Base-by-base conservation (phyloP, 2,329 filamentous ascomycete species). In the Trichoderma koningiopsis region DNA sequence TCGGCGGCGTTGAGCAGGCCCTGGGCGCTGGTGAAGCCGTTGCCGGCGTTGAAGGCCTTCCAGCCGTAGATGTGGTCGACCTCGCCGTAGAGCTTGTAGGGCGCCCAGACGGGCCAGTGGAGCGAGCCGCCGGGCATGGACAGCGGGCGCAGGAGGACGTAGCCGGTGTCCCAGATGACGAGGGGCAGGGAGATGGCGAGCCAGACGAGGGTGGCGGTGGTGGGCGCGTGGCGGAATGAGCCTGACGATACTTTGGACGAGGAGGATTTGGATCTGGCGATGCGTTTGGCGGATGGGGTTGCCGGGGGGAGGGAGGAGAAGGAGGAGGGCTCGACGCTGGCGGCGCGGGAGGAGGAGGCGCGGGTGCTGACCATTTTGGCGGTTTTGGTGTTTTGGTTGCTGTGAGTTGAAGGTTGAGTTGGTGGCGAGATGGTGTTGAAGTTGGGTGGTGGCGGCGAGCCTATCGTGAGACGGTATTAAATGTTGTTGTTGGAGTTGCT, bases 1-100 rank as follows among this genome's bases (percentile, higher is more conserved):
- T 96, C 92, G 66, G 92, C 73, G 7, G 87, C 78, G 76, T 95
- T 96, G 72, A 94, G 77, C 7, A 83, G 74, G 33, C 86, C 86
- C 83, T 97, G 93, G 47, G 93, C 92, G 53, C 85, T 87, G 0
- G 92, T 92, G 80, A 96, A 97, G 43, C 93, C 93, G 76, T 89
- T 89, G 27, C 84, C 79, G 19, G 84, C 84, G 71, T 92, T 81
- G 77, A 86, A 93, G 4, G 91, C 90, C 74, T 90, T 89, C 83
- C 86, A 90, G 52, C 93, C 93, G 81, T 97, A 97, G 37, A 95
- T 84, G 78, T 94, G 84, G 80, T 97, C 94, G 73, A 97, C 84
- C 62, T 85, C 82, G 69, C 91, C 92, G 81, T 97, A 97, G 1
- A 96, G 87, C 75, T 86, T 88, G 81, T 97, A 97, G 0, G 92